Evolutionary conservation across 331 rosid species (phyloP).

Genomic region (Quercus lobata): DNA sequence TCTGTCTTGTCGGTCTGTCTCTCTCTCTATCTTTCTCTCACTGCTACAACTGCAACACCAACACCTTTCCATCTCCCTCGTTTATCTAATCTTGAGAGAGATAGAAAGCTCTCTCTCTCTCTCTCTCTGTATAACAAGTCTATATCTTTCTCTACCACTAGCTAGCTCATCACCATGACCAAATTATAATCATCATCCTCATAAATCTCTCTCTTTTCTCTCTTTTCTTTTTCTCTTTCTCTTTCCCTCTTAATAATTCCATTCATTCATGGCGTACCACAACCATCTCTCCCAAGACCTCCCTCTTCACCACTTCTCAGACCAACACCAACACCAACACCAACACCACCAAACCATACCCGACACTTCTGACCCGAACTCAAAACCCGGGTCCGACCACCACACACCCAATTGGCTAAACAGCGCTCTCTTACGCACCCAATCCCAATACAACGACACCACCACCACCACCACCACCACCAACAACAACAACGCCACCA

Average conservation of each 20-base stretch:
- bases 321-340: slow-evolving; percentile 46
- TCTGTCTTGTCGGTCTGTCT: not conserved
- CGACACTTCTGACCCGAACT: slow-evolving; percentile 34
- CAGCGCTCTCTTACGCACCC: slow-evolving; percentile 86
- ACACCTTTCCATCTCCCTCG: too few relatives aligned
- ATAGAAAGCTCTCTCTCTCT: not conserved
- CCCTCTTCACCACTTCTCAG: slow-evolving; percentile 72
- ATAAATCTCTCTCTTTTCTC: not conserved
- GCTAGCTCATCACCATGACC: slow-evolving; percentile 11
- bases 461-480: slow-evolving; percentile 10
- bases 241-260: not conserved
- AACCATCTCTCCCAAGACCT: slow-evolving; percentile 66
- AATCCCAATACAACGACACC: slow-evolving; percentile 37
- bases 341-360: slow-evolving; percentile 30
- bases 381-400: slow-evolving; percentile 42
- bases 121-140: not conserved
- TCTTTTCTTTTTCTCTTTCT: not conserved
- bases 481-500: slow-evolving; percentile 9
- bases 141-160: not conserved
- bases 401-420: slow-evolving; percentile 93
- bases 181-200: not conserved
- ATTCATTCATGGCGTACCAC: slow-evolving; percentile 69
- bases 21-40: not conserved
- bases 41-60: slow-evolving; percentile 17
- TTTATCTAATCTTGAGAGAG: too few relatives aligned